Conservation (phyloP, 2,329 filamentous ascomycete species). For the Verticillium longisporum region DNA sequence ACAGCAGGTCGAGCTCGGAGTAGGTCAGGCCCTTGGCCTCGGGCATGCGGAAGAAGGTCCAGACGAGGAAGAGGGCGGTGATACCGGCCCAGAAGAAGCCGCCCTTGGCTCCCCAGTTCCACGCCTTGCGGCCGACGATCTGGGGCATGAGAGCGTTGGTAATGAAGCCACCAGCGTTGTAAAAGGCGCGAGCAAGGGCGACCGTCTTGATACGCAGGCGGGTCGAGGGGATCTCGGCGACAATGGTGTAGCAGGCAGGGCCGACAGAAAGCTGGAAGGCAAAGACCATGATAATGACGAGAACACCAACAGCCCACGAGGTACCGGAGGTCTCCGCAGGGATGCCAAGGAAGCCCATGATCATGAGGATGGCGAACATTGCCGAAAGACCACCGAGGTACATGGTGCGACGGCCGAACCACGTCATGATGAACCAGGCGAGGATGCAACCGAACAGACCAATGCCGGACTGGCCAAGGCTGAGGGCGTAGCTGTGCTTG, state of each 20-base stretch:
- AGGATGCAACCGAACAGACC: conserved; percentile 43
- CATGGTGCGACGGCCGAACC: conserved; percentile 42
- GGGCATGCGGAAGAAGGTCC: conserved; percentile 44
- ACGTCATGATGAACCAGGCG: conserved; percentile 43
- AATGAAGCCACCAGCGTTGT: conserved; percentile 43
- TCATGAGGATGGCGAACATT: conserved; percentile 30
- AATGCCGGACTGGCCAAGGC: conserved; percentile 41
- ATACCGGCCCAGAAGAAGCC: conserved; percentile 41
- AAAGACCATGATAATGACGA: conserved; percentile 46
- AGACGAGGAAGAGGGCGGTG: conserved; percentile 39
- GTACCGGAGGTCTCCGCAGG: conserved; percentile 19
- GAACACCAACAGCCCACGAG: conserved; percentile 32
- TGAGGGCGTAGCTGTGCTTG: conserved; percentile 34
- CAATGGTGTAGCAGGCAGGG: conserved; percentile 43
- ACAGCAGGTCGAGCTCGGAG: conserved; percentile 35
- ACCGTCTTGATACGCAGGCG: conserved; percentile 49
- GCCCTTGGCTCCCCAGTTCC: conserved; percentile 40
- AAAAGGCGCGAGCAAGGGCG: conserved; percentile 39
- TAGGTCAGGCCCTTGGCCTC: conserved; percentile 43
- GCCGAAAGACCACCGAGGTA: conserved; percentile 37
- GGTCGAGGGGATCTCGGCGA: conserved; percentile 46
- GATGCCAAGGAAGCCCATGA: conserved; percentile 27
- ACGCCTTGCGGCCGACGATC: conserved; percentile 37
- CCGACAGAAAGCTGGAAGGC: conserved; percentile 49
- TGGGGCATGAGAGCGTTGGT: conserved; percentile 43